Evolutionary conservation across 331 rosid genomes (phyloP).

Genomic region (Cydonia oblonga): DNA sequence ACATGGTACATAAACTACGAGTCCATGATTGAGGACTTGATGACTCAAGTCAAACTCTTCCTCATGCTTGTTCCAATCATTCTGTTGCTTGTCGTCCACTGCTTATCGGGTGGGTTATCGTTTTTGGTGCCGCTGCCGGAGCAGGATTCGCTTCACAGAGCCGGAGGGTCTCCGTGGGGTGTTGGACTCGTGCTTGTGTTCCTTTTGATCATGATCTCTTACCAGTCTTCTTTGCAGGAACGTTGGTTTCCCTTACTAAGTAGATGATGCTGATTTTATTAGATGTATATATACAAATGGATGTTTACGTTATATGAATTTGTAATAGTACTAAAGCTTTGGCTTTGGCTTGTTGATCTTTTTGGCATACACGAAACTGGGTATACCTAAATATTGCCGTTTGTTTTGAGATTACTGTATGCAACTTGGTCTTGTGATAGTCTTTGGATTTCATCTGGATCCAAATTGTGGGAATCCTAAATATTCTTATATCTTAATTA

Average conservation of each 20-base stretch:
- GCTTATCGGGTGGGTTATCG: constrained; percentile 31
- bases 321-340: background rate
- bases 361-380: background rate
- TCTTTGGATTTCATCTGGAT: background rate
- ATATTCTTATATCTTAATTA: rapidly evolving
- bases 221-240: constrained; percentile 59
- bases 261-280: constrained; percentile 12
- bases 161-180: constrained; percentile 78
- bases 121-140: constrained; percentile 34
- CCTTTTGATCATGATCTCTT: constrained; percentile 45
- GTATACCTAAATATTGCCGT: background rate
- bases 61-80: constrained; percentile 39
- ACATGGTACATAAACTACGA: constrained; percentile 74
- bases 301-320: background rate
- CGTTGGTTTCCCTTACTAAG: constrained; percentile 63
- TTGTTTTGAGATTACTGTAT: background rate
- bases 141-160: constrained; percentile 51
- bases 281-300: background rate
- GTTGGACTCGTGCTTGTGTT: constrained; percentile 52
- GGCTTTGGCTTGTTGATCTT: background rate
- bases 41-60: constrained; percentile 36
- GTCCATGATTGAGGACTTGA: constrained; percentile 30
- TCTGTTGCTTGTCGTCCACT: constrained; percentile 36
- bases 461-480: too few species aligned
- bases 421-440: background rate